Conservation (phyloP, 441 rosid species). For the Viola pubescens region DNA sequence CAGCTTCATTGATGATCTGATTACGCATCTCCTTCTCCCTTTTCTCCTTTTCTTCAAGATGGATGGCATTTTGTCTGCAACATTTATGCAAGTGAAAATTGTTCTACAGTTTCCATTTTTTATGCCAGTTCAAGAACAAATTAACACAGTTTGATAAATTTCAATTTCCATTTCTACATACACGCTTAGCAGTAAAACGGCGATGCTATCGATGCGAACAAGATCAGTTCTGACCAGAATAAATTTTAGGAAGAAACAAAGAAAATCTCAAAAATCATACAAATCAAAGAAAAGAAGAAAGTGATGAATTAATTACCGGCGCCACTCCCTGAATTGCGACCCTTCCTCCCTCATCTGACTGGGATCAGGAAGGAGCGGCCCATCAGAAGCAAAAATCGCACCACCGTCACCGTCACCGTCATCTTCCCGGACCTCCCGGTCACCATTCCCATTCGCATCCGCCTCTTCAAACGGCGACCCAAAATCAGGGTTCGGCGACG, state of each 20-base stretch:
- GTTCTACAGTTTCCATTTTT: constrained; percentile 1
- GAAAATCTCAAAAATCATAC: neutral
- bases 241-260: neutral
- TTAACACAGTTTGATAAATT: neutral
- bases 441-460: constrained; percentile 19
- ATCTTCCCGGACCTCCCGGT: constrained; percentile 13
- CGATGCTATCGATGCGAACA: neutral
- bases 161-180: neutral
- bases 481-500: constrained; percentile 35
- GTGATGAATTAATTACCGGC: constrained; percentile 43
- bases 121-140: neutral
- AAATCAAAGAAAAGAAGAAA: neutral
- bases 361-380: constrained; percentile 53
- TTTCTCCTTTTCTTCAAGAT: constrained; percentile 74
- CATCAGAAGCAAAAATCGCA: constrained; percentile 35
- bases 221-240: neutral
- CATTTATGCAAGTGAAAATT: constrained; percentile 1
- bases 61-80: constrained; percentile 59
- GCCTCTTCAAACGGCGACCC: constrained; percentile 37
- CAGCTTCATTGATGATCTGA: constrained; percentile 70
- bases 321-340: constrained; percentile 62
- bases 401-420: constrained; percentile 22
- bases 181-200: neutral
- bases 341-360: constrained; percentile 69
- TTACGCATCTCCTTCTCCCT: constrained; percentile 76